phyloP scores from a whole-genome alignment of 768 basidiomycete species.

The Amanita pallidorosea region DNA sequence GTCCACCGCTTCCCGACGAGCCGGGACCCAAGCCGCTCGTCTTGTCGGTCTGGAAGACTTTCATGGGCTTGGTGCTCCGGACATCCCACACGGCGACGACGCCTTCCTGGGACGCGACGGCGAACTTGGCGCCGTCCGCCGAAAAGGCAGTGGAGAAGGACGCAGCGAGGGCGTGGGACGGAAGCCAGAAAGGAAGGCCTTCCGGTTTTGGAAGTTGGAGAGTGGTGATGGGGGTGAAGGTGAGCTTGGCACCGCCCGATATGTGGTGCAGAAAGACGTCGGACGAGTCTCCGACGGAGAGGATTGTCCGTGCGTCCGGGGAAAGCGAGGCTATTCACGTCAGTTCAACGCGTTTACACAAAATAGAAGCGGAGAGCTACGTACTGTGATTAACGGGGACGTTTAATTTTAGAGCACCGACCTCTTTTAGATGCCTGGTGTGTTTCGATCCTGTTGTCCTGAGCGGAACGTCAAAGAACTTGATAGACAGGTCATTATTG shows the following conservation, averaged over 20 bases:
- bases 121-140: constrained; percentile 65
- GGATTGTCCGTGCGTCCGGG: constrained; percentile 78
- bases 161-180: constrained; percentile 40
- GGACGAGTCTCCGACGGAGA: constrained; percentile 86
- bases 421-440: constrained; percentile 26
- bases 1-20: constrained; percentile 9
- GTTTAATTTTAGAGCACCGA: constrained; percentile 44
- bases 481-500: constrained; percentile 79
- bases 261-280: constrained; percentile 78
- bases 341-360: not conserved
- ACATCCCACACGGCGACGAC: constrained; percentile 79
- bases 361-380: constrained; percentile 16
- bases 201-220: constrained; percentile 55
- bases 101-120: constrained; percentile 77
- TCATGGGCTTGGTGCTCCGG: constrained; percentile 58
- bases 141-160: constrained; percentile 79
- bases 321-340: constrained; percentile 65
- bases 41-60: constrained; percentile 56
- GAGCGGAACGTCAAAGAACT: constrained; percentile 67
- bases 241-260: constrained; percentile 47
- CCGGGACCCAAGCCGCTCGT: constrained; percentile 9
- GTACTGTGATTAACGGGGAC: constrained; percentile 78
- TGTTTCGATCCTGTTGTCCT: constrained; percentile 31
- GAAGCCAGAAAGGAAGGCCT: constrained; percentile 24
- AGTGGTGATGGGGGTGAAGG: constrained; percentile 58